A percentile compares a stretch with the other conserved stretches of the same genome.
Conservation (phyloP, 768 basidiomycete genomes). For the Tricholoma bakamatsutake region DNA sequence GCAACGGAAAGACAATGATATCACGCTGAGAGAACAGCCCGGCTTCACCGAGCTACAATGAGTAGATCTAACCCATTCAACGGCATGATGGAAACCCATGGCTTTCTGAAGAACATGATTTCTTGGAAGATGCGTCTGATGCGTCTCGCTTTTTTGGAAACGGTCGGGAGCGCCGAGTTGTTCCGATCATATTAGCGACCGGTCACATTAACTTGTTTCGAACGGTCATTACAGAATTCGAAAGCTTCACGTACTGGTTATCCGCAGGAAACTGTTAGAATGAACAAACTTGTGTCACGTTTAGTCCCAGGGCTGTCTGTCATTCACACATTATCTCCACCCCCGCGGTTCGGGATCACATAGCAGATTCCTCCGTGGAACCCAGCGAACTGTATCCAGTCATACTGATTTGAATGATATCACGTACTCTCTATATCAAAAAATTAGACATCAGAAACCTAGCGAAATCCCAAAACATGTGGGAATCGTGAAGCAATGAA, state of each 20-base stretch:
- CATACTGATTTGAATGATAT: conserved; percentile 20
- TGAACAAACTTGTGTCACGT: not conserved
- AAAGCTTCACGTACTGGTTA: not conserved
- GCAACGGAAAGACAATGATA: not conserved
- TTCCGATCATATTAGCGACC: conserved; percentile 27
- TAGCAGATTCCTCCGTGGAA: conserved; percentile 30
- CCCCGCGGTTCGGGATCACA: conserved; percentile 31
- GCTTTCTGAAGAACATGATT: not conserved
- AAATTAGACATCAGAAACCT: conserved; percentile 28
- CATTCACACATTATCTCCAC: conserved; percentile 20
- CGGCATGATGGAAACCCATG: not conserved
- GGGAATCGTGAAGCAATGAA: conserved; percentile 22
- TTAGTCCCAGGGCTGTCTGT: not conserved
- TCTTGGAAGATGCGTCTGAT: conserved; percentile 13
- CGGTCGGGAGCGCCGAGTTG: conserved; percentile 25
- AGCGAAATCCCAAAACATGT: conserved; percentile 20
- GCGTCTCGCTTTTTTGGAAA: conserved; percentile 18
- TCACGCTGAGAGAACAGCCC: not conserved
- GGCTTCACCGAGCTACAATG: not conserved
- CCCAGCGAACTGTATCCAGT: conserved; percentile 14
- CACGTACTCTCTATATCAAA: conserved; percentile 28
- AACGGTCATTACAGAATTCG: conserved; percentile 4
- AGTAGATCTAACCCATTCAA: not conserved
- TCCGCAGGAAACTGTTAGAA: not conserved
- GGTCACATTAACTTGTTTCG: not conserved